A percentile compares a stretch with the other conserved stretches of the same genome.
phyloP scores from a whole-genome alignment of 352 stramenopile genomes.

The Pythium dissimile region DNA sequence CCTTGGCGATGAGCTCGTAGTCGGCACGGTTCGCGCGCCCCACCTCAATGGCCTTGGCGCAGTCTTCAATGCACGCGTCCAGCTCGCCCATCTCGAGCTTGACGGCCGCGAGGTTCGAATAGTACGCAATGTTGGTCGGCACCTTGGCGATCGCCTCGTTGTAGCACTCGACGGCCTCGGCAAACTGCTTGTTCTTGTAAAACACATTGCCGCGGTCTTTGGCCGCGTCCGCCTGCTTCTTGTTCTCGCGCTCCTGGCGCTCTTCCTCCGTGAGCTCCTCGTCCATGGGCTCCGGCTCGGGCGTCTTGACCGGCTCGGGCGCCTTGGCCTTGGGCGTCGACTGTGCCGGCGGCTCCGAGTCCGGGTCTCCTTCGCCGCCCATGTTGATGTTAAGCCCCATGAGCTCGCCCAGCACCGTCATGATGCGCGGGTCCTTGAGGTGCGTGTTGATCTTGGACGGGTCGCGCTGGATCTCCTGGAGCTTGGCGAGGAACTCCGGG shows the following conservation, averaged over 20 bases:
- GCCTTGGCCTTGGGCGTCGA: conserved; percentile 25
- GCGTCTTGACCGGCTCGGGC: conserved; percentile 25
- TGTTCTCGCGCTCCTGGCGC: conserved; percentile 41
- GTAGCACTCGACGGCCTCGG: conserved; percentile 93
- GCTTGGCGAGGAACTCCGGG: conserved; percentile 81
- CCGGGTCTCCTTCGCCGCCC: conserved; percentile 37
- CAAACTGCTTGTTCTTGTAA: conserved; percentile 98
- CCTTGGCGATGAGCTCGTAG: conserved; percentile 96
- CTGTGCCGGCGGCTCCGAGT: conserved; percentile 46
- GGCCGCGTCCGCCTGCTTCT: conserved; percentile 80
- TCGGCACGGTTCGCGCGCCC: conserved; percentile 93
- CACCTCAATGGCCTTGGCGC: conserved; percentile 95
- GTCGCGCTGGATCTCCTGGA: conserved; percentile 76
- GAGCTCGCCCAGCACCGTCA: conserved; percentile 84
- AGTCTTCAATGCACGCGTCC: conserved; percentile 92
- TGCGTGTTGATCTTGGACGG: conserved; percentile 75
- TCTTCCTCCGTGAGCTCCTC: conserved; percentile 88
- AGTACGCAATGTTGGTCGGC: conserved; percentile 95
- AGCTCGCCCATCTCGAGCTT: conserved; percentile 96
- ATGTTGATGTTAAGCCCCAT: conserved; percentile 83
- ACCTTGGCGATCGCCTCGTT: conserved; percentile 95
- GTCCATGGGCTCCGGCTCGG: conserved; percentile 73
- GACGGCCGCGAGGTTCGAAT: conserved; percentile 97
- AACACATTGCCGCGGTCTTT: conserved; percentile 96
- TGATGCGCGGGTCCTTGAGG: conserved; percentile 79